phyloP scores from a whole-genome alignment of 495 filamentous ascomycete genomes.

The Neurospora cerealis region DNA sequence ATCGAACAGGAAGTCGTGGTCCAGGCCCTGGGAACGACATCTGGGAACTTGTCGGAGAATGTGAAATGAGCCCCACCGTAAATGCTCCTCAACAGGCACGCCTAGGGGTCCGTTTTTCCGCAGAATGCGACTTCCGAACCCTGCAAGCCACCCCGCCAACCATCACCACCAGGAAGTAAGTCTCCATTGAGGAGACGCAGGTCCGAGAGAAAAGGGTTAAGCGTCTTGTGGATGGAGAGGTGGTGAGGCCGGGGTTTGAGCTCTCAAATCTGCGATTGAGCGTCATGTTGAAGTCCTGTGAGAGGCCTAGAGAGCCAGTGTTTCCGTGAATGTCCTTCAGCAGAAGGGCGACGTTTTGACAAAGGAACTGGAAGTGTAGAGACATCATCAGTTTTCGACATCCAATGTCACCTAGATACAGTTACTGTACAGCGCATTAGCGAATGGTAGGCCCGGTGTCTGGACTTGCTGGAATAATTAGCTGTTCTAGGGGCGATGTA shows the following conservation, averaged over 20 bases:
- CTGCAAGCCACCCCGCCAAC: background rate
- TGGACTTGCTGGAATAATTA: background rate
- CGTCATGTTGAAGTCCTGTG: background rate
- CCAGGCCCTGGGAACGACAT: background rate
- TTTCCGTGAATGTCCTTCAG: background rate
- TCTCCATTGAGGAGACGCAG: slow-evolving; percentile 19
- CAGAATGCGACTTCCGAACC: background rate
- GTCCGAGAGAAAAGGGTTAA: slow-evolving; percentile 24
- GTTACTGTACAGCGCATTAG: background rate
- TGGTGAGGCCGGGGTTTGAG: background rate
- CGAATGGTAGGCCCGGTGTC: background rate
- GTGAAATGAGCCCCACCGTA: background rate
- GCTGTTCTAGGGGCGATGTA: background rate
- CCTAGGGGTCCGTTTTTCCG: background rate
- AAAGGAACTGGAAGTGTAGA: background rate
- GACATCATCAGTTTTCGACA: background rate
- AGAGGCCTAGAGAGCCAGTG: background rate
- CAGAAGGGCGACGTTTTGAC: background rate
- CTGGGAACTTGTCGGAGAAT: background rate
- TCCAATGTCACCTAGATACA: background rate
- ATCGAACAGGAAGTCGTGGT: background rate
- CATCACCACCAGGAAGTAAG: slow-evolving; percentile 5
- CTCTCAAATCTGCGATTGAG: background rate
- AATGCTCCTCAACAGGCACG: slow-evolving; percentile 1
- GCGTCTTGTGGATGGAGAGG: slow-evolving; percentile 4